Conservation (phyloP, 176 grass and related monocot genomes). For the Bromus sterilis region DNA sequence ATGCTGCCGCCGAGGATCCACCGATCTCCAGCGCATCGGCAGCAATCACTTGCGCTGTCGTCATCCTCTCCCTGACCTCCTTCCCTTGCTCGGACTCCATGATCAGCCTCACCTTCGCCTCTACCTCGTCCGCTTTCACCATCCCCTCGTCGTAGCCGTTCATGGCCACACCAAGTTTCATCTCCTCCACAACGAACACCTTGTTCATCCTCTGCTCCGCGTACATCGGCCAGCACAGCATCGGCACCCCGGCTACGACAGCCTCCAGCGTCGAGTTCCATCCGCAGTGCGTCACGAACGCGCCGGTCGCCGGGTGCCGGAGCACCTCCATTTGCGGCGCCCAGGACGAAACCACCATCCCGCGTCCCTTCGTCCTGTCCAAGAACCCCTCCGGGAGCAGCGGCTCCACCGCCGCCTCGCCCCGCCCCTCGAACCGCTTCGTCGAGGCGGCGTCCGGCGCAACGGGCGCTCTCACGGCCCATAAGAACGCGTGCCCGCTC, state of each 20-base stretch:
- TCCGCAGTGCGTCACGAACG: conserved; percentile 56
- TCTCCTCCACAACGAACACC: conserved; percentile 23
- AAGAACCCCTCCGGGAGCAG: conserved; percentile 54
- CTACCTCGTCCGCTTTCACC: conserved; percentile 18
- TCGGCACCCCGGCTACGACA: conserved; percentile 19
- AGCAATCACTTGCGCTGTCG: not conserved
- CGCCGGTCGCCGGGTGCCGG: conserved; percentile 32
- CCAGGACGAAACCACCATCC: conserved; percentile 37
- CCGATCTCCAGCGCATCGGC: not conserved
- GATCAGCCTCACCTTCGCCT: conserved; percentile 21
- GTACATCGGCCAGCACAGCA: conserved; percentile 43
- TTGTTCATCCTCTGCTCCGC: conserved; percentile 48
- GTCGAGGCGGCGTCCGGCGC: conserved; percentile 17
- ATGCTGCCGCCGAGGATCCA: conserved; percentile 15
- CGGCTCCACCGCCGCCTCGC: conserved; percentile 27
- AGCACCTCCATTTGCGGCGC: conserved; percentile 56
- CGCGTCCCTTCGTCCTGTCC: conserved; percentile 30
- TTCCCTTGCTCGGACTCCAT: conserved; percentile 26
- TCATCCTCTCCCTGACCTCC: conserved; percentile 5
- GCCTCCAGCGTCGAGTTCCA: conserved; percentile 49
- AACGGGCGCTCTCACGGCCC: conserved; percentile 44
- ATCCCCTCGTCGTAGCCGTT: conserved; percentile 21
- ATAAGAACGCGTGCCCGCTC: conserved; percentile 59
- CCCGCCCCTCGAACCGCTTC: conserved; percentile 28
- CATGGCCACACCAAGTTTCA: conserved; percentile 17